A percentile compares a stretch with the other conserved stretches of the same genome.
These are phyloP conservation scores for Fraxinus sp. DNA, from an alignment of 305 asterid genomes.

Conservation along the genomic window DNA sequence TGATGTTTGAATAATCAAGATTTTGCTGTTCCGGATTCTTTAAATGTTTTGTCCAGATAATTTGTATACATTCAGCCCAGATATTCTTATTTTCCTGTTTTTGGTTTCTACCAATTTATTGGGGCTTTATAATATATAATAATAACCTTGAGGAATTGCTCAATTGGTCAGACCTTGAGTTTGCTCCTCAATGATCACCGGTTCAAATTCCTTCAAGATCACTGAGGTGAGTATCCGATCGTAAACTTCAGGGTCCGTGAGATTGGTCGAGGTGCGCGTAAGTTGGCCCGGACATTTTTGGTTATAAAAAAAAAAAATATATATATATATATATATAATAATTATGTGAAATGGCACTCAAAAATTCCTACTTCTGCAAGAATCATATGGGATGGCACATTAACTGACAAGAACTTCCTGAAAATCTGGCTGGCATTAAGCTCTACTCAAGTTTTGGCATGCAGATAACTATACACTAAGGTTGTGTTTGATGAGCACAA, in stretches of 20 bases:
- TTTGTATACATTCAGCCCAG: neutral
- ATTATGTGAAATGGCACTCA: neutral
- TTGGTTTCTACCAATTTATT: neutral
- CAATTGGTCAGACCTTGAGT: too few species aligned
- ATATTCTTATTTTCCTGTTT: neutral
- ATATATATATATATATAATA: too few species aligned
- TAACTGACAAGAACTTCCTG: neutral
- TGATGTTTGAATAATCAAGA: neutral
- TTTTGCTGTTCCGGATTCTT: neutral
- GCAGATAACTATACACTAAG: neutral
- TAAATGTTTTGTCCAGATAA: neutral
- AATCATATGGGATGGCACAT: neutral
- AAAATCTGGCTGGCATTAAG: neutral
- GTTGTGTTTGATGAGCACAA: too few species aligned
- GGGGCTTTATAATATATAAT: neutral
- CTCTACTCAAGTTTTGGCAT: neutral
- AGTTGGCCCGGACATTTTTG: too few species aligned
- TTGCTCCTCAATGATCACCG: too few species aligned
- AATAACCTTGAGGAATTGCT: too few species aligned
- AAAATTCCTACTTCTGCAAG: neutral
- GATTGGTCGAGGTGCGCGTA: too few species aligned
- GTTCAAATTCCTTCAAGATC: too few species aligned
- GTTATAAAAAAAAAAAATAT: too few species aligned
- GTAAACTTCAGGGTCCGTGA: too few species aligned
- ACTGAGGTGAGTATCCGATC: too few species aligned